These are phyloP conservation scores for Fusarium virguliforme DNA, from an alignment of 2,329 filamentous ascomycete genomes.

Conservation along the genomic window DNA sequence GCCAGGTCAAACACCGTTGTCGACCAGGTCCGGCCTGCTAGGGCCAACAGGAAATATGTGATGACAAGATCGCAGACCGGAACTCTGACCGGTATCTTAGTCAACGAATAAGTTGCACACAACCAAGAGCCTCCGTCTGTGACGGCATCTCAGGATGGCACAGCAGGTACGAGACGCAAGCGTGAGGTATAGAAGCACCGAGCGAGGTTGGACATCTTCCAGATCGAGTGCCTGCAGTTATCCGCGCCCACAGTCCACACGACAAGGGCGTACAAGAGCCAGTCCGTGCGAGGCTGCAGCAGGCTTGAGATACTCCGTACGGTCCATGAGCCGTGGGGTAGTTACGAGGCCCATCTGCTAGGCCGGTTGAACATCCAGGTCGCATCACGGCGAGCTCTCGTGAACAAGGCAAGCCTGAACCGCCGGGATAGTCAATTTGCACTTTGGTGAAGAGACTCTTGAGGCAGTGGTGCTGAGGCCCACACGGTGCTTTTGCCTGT, in stretches of 20 bases:
- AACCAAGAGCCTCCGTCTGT: slow-evolving; percentile 26
- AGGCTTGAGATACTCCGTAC: slow-evolving; percentile 29
- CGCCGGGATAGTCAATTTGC: slow-evolving; percentile 38
- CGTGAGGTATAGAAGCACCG: slow-evolving; percentile 32
- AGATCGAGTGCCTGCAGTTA: slow-evolving; percentile 39
- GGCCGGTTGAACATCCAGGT: slow-evolving; percentile 23
- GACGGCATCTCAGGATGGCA: slow-evolving; percentile 36
- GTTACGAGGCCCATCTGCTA: slow-evolving; percentile 33
- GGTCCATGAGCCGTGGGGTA: slow-evolving; percentile 28
- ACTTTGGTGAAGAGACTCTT: slow-evolving; percentile 20
- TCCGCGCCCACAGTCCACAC: slow-evolving; percentile 32
- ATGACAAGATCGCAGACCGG: slow-evolving; percentile 28
- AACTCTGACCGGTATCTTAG: slow-evolving; percentile 18
- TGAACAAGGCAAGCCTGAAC: slow-evolving; percentile 21
- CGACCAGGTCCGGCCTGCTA: slow-evolving; percentile 34
- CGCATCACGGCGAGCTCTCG: slow-evolving; percentile 11
- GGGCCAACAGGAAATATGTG: slow-evolving; percentile 34
- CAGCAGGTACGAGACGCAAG: slow-evolving; percentile 48
- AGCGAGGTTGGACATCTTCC: slow-evolving; percentile 31
- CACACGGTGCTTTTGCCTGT: slow-evolving; percentile 29
- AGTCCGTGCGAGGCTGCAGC: slow-evolving; percentile 39
- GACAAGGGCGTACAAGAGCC: slow-evolving; percentile 19
- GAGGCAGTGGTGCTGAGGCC: slow-evolving; percentile 37
- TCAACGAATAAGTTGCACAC: slow-evolving; percentile 22
- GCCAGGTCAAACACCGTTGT: slow-evolving; percentile 34